Evolutionary conservation across 139 green algal species (phyloP).

Genomic region (Tetradesmus obliquus): DNA sequence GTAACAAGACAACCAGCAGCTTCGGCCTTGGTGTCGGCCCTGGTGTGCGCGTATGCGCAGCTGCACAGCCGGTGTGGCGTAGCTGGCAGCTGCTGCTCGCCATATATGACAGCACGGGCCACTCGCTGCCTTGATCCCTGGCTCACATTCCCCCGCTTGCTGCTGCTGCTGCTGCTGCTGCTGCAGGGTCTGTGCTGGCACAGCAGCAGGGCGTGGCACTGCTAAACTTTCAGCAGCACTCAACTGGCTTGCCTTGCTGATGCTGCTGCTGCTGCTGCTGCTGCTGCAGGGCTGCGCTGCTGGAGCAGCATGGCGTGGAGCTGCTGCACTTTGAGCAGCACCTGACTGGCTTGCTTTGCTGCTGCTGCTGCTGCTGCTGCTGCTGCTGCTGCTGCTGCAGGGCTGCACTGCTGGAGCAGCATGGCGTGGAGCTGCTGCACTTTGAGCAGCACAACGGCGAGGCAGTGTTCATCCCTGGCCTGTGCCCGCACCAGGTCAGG

Average conservation of each 20-base stretch:
- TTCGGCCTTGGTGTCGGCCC: too few species aligned
- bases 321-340: background rate
- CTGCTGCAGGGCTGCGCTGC: background rate
- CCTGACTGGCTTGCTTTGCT: background rate
- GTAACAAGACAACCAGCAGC: too few species aligned
- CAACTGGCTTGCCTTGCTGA: background rate
- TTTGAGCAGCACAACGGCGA: conserved; percentile 86
- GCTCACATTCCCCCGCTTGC: background rate
- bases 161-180: background rate
- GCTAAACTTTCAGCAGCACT: too few species aligned
- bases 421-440: conserved; percentile 55
- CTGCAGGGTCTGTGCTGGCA: background rate
- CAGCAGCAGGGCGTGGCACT: too few species aligned
- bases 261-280: too few species aligned
- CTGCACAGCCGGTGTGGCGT: background rate
- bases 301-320: background rate
- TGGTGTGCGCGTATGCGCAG: too few species aligned
- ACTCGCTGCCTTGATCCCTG: too few species aligned
- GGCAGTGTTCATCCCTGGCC: conserved; percentile 89
- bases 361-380: too few species aligned
- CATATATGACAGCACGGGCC: too few species aligned
- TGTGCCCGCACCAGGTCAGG: conserved; percentile 62
- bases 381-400: background rate
- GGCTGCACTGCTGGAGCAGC: too few species aligned
- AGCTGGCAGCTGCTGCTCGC: background rate